Base-by-base conservation (phyloP, 768 basidiomycete genomes). In the Mycena indigotica region DNA sequence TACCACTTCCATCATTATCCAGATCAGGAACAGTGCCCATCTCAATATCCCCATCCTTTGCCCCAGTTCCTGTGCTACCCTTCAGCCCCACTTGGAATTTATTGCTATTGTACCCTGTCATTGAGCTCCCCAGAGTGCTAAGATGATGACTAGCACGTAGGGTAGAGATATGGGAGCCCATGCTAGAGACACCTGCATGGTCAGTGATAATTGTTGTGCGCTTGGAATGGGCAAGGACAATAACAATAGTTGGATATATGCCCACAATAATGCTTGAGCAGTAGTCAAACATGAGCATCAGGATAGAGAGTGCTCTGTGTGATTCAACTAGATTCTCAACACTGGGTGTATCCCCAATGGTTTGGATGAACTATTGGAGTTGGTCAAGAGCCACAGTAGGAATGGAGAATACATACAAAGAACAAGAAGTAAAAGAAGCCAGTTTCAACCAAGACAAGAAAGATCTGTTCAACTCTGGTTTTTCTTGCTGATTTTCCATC, bases 351-450 rank as follows among this genome's bases (percentile, higher is more conserved):
- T 28, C 45, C 3, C 32, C 35, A 10, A 53, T 2, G 15, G 38
- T 30, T 54, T 50, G 57, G 28, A 25, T 53, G 15, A 44, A 44
- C 41, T 44, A 21, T 8, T 16, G n/a, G 8, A 13, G 5, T 44
- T 21, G 23, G n/a, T 6, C 8, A 13, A 16, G 6, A 21, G 32
- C 17, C 17, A n/a, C n/a, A n/a, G n/a, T 13, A 21, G 41, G 8
- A 44, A 44, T 6, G 8, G 23, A 23, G 17, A 24, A 35, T 35
- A 26, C 58, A 12, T 19, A 60, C 59, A 39, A 60, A 60, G 38
- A 56, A 60, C 10, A 60, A 35, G 16, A 60, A 53, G 21, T 60
- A 60, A 8, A 55, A n/a, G 5, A 60, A 6, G 15, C 59, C 59
- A 0, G 59, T 52, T 38, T 60, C 59, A 3, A 60, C 35, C 15